Conservation (phyloP, 257 asterid genomes). For the Phtheirospermum japonicum region DNA sequence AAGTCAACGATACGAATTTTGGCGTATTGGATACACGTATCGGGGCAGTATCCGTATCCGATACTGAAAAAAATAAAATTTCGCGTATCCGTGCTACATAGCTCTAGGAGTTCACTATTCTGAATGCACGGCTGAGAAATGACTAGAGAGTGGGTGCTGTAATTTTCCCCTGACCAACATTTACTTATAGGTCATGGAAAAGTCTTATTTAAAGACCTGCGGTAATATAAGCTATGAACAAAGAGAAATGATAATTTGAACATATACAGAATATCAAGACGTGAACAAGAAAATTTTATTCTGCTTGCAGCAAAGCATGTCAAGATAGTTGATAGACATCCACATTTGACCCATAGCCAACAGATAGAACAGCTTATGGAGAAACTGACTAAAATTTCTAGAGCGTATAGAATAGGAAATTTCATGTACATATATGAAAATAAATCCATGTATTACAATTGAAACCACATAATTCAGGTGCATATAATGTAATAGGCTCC, state of each 20-base stretch:
- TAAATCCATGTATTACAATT: not conserved
- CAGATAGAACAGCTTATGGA: constrained; percentile 15
- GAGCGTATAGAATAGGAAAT: constrained; percentile 2
- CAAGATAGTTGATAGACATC: not conserved
- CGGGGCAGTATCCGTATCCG: no score
- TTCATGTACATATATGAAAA: not conserved
- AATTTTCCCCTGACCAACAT: not conserved
- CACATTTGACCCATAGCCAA: not conserved
- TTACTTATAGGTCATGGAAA: not conserved
- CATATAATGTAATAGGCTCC: no score
- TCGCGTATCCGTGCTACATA: no score
- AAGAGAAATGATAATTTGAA: not conserved
- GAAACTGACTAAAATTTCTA: not conserved
- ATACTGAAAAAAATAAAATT: no score
- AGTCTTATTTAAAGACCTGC: not conserved
- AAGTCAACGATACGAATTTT: no score
- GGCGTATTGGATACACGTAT: no score
- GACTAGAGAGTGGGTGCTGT: not conserved
- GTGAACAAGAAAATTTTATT: not conserved
- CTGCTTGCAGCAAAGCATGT: constrained; percentile 9
- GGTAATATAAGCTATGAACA: constrained; percentile 2
- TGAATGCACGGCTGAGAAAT: constrained; percentile 3
- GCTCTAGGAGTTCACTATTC: not conserved
- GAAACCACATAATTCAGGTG: no score
- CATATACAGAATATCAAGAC: not conserved